Evolutionary conservation across 1,139 yeast genomes (phyloP).

Genomic region (Geotrichum klebahnii): DNA sequence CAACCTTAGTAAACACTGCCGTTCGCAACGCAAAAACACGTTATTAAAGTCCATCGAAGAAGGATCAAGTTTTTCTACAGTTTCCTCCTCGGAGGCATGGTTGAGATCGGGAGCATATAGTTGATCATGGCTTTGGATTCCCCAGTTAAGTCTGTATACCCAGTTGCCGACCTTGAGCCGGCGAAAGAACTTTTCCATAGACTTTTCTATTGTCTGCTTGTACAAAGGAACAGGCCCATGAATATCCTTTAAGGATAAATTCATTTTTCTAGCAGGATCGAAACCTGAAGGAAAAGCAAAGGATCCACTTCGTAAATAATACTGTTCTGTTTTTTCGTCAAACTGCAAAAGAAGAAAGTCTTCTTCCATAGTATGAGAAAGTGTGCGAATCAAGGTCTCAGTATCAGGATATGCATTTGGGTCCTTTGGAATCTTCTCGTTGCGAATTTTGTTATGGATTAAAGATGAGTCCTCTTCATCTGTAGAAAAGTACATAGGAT

Average conservation of each 20-base stretch:
- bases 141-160: conserved; percentile 59
- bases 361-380: conserved; percentile 57
- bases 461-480: conserved; percentile 31
- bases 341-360: conserved; percentile 59
- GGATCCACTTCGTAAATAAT: conserved; percentile 58
- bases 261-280: conserved; percentile 55
- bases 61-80: conserved; percentile 36
- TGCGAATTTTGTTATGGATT: conserved; percentile 46
- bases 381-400: conserved; percentile 39
- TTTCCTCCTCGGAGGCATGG: conserved; percentile 41
- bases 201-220: conserved; percentile 48
- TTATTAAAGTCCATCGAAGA: conserved; percentile 52
- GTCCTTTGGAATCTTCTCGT: conserved; percentile 41
- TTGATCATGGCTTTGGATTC: conserved; percentile 54
- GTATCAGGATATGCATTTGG: conserved; percentile 24
- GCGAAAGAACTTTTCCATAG: conserved; percentile 61
- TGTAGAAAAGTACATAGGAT: conserved; percentile 54
- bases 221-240: conserved; percentile 66
- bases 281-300: conserved; percentile 76
- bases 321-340: conserved; percentile 55
- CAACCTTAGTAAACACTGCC: conserved; percentile 57
- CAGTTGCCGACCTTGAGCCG: conserved; percentile 50
- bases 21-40: conserved; percentile 57
- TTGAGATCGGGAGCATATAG: conserved; percentile 51
- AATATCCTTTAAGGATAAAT: conserved; percentile 40